Evolutionary conservation across 495 filamentous ascomycete genomes (phyloP).

Genomic region (Glarea lozoyensis): DNA sequence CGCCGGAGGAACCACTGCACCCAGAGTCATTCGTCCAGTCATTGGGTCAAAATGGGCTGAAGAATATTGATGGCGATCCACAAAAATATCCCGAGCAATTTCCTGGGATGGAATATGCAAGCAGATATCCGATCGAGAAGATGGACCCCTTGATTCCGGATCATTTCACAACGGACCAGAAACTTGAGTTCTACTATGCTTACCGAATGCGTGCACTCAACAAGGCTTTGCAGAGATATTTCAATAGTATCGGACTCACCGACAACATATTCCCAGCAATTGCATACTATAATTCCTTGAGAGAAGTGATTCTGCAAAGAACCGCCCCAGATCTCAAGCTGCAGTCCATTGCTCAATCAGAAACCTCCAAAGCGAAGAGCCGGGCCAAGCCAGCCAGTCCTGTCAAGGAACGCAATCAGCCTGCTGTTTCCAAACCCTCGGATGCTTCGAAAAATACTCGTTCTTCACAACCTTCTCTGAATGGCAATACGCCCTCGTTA

Average conservation of each 20-base stretch:
- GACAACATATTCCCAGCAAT: conserved; percentile 9
- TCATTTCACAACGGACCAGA: conserved; percentile 11
- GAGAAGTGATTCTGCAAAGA: conserved; percentile 10
- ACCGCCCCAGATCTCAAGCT: not conserved
- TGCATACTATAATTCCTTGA: conserved; percentile 12
- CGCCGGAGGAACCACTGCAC: not conserved
- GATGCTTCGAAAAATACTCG: not conserved
- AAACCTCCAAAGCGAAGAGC: conserved; percentile 2
- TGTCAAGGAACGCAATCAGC: conserved; percentile 3
- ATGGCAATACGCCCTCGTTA: not conserved
- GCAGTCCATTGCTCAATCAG: not conserved
- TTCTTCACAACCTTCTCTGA: not conserved
- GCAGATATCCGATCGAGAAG: not conserved
- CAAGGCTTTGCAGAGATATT: conserved; percentile 12
- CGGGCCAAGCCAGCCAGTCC: conserved; percentile 9
- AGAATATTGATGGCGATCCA: not conserved
- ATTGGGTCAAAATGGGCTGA: not conserved
- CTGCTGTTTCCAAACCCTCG: not conserved
- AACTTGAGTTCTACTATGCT: conserved; percentile 11
- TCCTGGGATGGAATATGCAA: not conserved
- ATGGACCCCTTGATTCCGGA: conserved; percentile 11
- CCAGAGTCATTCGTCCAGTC: not conserved
- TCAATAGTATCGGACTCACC: not conserved
- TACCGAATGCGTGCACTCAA: conserved; percentile 21
- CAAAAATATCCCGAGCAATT: not conserved